These are phyloP conservation scores for Fusarium marasasianum DNA, from an alignment of 2,329 filamentous ascomycete genomes.

Conservation along the genomic window DNA sequence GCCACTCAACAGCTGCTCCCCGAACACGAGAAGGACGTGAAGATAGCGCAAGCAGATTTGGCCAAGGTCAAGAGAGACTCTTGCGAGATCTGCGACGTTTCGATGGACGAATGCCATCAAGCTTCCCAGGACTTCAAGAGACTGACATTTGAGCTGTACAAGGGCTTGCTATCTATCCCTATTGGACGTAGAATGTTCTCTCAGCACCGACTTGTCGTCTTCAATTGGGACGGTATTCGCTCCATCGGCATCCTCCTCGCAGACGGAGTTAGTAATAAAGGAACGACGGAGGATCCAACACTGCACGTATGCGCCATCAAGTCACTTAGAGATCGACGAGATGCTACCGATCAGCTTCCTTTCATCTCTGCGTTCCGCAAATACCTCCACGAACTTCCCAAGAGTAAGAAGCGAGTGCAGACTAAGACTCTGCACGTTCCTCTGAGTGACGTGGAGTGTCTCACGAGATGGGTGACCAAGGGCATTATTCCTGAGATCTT, in stretches of 20 bases:
- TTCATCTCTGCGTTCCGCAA: slow-evolving; percentile 78
- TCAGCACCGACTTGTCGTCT: slow-evolving; percentile 81
- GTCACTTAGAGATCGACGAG: slow-evolving; percentile 72
- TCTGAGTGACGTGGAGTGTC: slow-evolving; percentile 81
- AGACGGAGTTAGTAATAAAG: slow-evolving; percentile 75
- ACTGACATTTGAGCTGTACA: slow-evolving; percentile 83
- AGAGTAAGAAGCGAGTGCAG: slow-evolving; percentile 71
- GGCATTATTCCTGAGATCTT: slow-evolving; percentile 70
- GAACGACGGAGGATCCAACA: slow-evolving; percentile 66
- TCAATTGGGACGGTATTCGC: slow-evolving; percentile 83
- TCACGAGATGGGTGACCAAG: slow-evolving; percentile 74
- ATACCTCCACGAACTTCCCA: slow-evolving; percentile 73
- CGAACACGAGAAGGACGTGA: slow-evolving; percentile 94
- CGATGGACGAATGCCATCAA: slow-evolving; percentile 83
- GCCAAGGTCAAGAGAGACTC: slow-evolving; percentile 88
- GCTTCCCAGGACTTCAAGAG: slow-evolving; percentile 82
- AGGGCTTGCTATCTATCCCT: slow-evolving; percentile 79
- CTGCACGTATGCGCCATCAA: slow-evolving; percentile 84
- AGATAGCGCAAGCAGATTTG: slow-evolving; percentile 89
- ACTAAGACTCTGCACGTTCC: slow-evolving; percentile 76
- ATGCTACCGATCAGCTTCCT: slow-evolving; percentile 86
- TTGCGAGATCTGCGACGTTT: slow-evolving; percentile 82
- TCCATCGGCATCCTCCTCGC: slow-evolving; percentile 82
- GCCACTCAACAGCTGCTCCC: slow-evolving; percentile 93
- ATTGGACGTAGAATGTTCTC: slow-evolving; percentile 83